These are phyloP conservation scores for Cryptococcus sp. DNA, from an alignment of 1,284 basidiomycete species.

Conservation along the genomic window DNA sequence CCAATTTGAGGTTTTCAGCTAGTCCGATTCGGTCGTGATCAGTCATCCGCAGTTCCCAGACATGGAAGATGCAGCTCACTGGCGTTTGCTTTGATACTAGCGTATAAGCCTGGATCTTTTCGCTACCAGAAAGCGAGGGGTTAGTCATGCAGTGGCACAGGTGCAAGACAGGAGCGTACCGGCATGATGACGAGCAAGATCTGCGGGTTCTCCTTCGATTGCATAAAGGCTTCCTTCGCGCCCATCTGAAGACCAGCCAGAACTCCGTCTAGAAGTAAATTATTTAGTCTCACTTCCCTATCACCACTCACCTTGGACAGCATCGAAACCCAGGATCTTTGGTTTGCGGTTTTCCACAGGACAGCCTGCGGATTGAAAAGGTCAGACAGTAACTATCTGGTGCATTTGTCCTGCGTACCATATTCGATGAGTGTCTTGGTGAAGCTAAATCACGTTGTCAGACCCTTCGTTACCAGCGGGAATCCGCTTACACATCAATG, in stretches of 20 bases:
- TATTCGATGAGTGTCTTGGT: conserved; percentile 21
- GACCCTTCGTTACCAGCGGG: not conserved
- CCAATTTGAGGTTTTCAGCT: conserved; percentile 20
- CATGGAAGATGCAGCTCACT: conserved; percentile 15
- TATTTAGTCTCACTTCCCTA: not conserved
- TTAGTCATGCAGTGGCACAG: not conserved
- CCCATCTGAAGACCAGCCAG: conserved; percentile 25
- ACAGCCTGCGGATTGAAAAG: conserved; percentile 15
- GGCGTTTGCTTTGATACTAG: conserved; percentile 51
- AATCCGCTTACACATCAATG: conserved; percentile 23
- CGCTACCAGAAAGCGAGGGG: conserved; percentile 12
- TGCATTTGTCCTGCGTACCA: conserved; percentile 12
- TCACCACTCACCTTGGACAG: too few relatives aligned
- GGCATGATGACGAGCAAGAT: conserved; percentile 48
- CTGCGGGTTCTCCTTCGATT: conserved; percentile 44
- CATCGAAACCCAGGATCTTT: conserved; percentile 6
- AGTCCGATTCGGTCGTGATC: not conserved
- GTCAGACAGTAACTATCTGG: too few relatives aligned
- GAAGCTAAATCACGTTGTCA: conserved; percentile 12
- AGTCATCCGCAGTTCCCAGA: not conserved
- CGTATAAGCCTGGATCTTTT: conserved; percentile 50
- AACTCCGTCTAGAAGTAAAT: conserved; percentile 11
- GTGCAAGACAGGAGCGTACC: conserved; percentile 12
- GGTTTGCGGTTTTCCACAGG: conserved; percentile 35
- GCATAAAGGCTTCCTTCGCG: conserved; percentile 33